A percentile compares a stretch with the other conserved stretches of the same genome.
These are phyloP conservation scores for Diaporthe batatas DNA, from an alignment of 2,329 filamentous ascomycete genomes.

Conservation along the genomic window DNA sequence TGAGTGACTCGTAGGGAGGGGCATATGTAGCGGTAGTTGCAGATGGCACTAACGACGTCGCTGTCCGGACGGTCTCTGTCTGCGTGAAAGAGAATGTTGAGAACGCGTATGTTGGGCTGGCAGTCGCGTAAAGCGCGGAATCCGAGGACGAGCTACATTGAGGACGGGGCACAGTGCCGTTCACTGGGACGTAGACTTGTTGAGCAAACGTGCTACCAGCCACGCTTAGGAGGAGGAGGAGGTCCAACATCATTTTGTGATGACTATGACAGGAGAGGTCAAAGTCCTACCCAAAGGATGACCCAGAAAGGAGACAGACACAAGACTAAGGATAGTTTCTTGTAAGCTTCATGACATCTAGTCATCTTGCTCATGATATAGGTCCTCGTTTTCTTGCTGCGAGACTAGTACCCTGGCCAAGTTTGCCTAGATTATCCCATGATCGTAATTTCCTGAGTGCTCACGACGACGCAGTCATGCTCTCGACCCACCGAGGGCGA, in stretches of 20 bases:
- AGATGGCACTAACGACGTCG: slow-evolving; percentile 50
- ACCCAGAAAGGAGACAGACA: neutral
- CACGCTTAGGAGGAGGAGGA: slow-evolving; percentile 4
- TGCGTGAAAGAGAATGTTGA: slow-evolving; percentile 52
- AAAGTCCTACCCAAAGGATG: neutral
- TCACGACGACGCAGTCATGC: neutral
- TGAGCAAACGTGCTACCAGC: neutral
- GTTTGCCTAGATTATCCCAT: neutral
- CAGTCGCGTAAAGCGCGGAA: slow-evolving; percentile 1
- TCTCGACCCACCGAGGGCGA: neutral
- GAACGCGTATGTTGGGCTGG: slow-evolving; percentile 43
- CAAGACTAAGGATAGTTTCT: neutral
- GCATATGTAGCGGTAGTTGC: slow-evolving; percentile 52
- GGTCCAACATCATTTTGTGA: neutral
- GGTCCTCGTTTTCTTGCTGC: too few relatives aligned
- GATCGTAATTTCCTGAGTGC: neutral
- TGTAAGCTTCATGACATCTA: neutral
- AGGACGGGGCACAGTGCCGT: slow-evolving; percentile 9
- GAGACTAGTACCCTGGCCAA: neutral
- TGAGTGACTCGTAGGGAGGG: slow-evolving; percentile 51
- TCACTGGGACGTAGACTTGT: slow-evolving; percentile 8
- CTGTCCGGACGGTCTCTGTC: slow-evolving; percentile 54
- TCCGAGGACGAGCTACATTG: neutral
- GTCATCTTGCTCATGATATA: neutral
- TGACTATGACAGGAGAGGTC: neutral